Evolutionary conservation across 2,329 filamentous ascomycete genomes (phyloP), one percentile per base, ranked within the genome.

Genomic region (Clarireedia sp.): DNA sequence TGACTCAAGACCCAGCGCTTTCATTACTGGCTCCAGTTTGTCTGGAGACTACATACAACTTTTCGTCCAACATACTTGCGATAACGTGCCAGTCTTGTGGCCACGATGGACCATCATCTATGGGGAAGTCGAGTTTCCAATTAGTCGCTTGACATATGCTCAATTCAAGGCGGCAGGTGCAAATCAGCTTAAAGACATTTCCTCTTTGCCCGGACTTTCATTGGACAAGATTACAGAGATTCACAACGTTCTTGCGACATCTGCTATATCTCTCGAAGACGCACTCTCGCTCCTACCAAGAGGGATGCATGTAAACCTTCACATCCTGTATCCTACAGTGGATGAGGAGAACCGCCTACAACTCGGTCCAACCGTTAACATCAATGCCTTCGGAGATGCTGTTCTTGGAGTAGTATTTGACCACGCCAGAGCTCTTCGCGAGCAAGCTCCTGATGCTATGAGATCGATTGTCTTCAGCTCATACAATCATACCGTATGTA

Each of bases 1-100:
- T 48, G 90, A 96, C 68, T 85, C 89, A 50, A 88, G 90, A 47
- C 86, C 87, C 23, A 94, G 82, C 67, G 89, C 90, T 23, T 82
- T 97, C 23, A 89, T 99, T 17, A 97, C 92, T 0, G 94, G 92
- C 0, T 97, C 92, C 9, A 97, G 92, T 72, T 72, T 99, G 54
- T 95, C 90, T 2, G 94, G 94, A n/a, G 89, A 97, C 66, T 97
- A 97, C 70, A 85, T 96, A 23, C 83, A 91, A 55, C 74, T 99
- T 7, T 95, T 90, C 67, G 88, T 97, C 23, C 94, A 99, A 67
- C 81, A 96, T 63, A 97, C 92, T 0, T 86, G 83, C 58, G 94
- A 99, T 68, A 86, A 86, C 1, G 75, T 95, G 0, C 90, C 92
- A 0, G 87, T 99, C 1, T 76, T 97, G 24, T 95, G 89, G 79